Evolutionary conservation across 352 stramenopile genomes (phyloP).

Genomic region (Phytopythium aichiense): DNA sequence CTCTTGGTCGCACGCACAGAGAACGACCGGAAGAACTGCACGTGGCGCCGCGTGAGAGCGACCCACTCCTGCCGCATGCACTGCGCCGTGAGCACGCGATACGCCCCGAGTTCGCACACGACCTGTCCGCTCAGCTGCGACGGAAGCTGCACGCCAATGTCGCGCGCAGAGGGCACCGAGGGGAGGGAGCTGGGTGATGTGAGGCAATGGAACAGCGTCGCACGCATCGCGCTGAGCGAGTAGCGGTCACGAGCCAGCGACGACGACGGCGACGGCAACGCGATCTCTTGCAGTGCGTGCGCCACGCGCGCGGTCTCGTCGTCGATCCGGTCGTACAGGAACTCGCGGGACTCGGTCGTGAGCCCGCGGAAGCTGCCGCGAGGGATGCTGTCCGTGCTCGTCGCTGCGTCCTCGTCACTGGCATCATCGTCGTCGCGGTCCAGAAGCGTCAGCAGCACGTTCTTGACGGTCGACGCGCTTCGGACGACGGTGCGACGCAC

Average conservation of each 20-base stretch:
- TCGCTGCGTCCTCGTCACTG: constrained; percentile 9
- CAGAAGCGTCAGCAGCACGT: constrained; percentile 40
- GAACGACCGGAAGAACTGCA: constrained; percentile 74
- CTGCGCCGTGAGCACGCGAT: constrained; percentile 41
- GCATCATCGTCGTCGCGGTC: constrained; percentile 13
- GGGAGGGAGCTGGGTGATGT: constrained; percentile 44
- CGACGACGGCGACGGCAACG: constrained; percentile 5
- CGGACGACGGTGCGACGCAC: constrained; percentile 39
- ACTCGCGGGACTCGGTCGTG: constrained; percentile 54
- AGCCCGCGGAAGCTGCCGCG: constrained; percentile 40
- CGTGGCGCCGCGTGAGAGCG: constrained; percentile 41
- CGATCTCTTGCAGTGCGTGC: constrained; percentile 34
- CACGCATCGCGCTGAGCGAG: constrained; percentile 7
- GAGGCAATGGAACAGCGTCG: constrained; percentile 58
- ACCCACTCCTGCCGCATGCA: constrained; percentile 77
- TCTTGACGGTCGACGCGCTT: constrained; percentile 60
- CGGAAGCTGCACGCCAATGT: constrained; percentile 57
- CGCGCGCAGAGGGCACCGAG: constrained; percentile 33
- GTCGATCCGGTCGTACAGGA: constrained; percentile 63
- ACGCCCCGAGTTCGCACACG: constrained; percentile 55
- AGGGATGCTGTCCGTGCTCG: neutral
- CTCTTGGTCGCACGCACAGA: constrained; percentile 36
- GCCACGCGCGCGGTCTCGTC: constrained; percentile 48
- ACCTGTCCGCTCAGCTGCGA: constrained; percentile 50
- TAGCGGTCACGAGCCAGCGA: constrained; percentile 4